Percentiles rank a stretch among this genome's conserved stretches.
Evolutionary conservation across 345 rosid species (phyloP).

Genomic region (Ceriops zippeliana): DNA sequence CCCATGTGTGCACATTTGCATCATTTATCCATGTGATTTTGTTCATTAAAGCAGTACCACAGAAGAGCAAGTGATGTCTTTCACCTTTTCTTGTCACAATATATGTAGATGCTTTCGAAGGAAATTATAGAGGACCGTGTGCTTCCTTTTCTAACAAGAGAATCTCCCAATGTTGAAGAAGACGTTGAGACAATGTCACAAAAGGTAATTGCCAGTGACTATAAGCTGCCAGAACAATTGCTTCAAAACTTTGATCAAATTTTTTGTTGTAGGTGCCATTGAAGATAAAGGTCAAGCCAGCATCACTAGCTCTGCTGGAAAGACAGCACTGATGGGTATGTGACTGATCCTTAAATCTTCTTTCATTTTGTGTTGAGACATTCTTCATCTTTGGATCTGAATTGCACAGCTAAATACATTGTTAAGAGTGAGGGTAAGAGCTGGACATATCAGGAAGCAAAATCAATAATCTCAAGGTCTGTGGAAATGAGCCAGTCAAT

Average conservation of each 20-base stretch:
- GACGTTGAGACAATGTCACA: constrained; percentile 42
- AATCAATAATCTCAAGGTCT: constrained; percentile 64
- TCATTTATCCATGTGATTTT: not conserved
- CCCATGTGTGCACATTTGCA: not conserved
- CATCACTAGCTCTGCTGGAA: constrained; percentile 78
- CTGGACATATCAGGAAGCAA: constrained; percentile 73
- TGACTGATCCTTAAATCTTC: constrained; percentile 19
- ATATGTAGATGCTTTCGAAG: constrained; percentile 77
- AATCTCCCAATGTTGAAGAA: constrained; percentile 42
- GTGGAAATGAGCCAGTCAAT: constrained; percentile 76
- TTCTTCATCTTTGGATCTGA: constrained; percentile 19
- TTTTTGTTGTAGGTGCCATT: constrained; percentile 52
- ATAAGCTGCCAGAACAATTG: constrained; percentile 10
- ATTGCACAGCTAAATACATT: constrained; percentile 72
- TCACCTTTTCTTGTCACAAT: constrained; percentile 20
- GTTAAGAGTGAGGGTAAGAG: constrained; percentile 84
- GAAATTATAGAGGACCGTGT: constrained; percentile 78
- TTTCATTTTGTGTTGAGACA: not conserved
- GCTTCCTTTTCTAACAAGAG: constrained; percentile 69
- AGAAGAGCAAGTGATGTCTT: constrained; percentile 8
- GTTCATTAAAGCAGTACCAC: constrained; percentile 12
- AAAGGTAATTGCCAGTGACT: constrained; percentile 44
- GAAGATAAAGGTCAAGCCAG: constrained; percentile 72
- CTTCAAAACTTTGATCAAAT: constrained; percentile 10
- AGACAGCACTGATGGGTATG: constrained; percentile 79